phyloP scores from a whole-genome alignment of 2,329 filamentous ascomycete genomes.

The Exutisphaerella laricina region DNA sequence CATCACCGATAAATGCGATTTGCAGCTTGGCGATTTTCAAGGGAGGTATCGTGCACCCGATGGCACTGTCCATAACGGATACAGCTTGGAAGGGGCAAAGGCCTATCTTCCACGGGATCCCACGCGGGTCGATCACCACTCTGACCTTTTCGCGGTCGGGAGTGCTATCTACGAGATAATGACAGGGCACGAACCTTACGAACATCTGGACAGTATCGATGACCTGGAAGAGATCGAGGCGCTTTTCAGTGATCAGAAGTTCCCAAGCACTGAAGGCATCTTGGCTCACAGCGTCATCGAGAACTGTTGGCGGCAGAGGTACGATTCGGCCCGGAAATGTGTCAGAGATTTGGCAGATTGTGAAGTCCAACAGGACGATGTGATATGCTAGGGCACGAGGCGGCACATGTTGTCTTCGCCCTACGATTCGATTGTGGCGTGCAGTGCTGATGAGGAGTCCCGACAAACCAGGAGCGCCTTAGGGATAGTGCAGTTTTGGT shows the following conservation, averaged over 20 bases:
- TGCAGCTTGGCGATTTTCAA: slow-evolving; percentile 14
- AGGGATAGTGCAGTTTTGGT: slow-evolving; percentile 5
- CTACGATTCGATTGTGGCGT: no score
- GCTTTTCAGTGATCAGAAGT: slow-evolving; percentile 8
- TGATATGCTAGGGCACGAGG: slow-evolving; percentile 5
- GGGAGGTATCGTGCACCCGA: slow-evolving; percentile 8
- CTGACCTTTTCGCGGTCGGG: slow-evolving; percentile 13
- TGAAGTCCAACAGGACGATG: slow-evolving; percentile 5
- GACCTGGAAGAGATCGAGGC: slow-evolving; percentile 14
- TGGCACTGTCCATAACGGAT: slow-evolving; percentile 6
- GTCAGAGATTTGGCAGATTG: slow-evolving; percentile 9
- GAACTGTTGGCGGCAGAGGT: slow-evolving; percentile 11
- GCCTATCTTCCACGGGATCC: slow-evolving; percentile 10
- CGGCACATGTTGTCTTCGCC: no score
- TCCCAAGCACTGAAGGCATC: slow-evolving; percentile 10
- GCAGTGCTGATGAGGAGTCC: no score
- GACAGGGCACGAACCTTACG: slow-evolving; percentile 14
- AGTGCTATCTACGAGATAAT: slow-evolving; percentile 17
- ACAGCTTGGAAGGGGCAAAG: slow-evolving; percentile 12
- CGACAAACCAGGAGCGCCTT: slow-evolving; percentile 2
- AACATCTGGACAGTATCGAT: slow-evolving; percentile 14
- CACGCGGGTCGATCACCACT: slow-evolving; percentile 7
- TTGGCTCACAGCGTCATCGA: slow-evolving; percentile 12
- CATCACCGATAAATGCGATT: slow-evolving; percentile 11
- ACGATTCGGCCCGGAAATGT: slow-evolving; percentile 4